Base-by-base conservation (phyloP, 129 eudicot species). In the Lonicera japonica region DNA sequence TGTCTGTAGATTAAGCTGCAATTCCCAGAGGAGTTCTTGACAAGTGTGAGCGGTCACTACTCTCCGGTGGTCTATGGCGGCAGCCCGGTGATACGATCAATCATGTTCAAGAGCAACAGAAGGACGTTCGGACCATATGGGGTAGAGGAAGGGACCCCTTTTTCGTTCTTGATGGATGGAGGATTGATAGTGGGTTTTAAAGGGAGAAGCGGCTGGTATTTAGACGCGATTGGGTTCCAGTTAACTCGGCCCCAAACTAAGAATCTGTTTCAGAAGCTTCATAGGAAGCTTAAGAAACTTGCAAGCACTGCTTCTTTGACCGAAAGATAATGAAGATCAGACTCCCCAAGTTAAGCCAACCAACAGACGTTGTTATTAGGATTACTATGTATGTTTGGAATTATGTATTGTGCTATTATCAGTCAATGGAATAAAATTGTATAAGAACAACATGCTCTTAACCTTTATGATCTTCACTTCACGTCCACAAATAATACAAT, bases 81-180 rank as follows among this genome's bases (percentile, higher is more conserved):
- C 21, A 59, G 77, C 48, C 81, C 85, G 0, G 94, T 88, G 58
- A 80, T 88, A 38, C 58, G 83, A 12, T 85, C 94, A 7, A 74
- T 88, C 56, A 84, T 76, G 4, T 77, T 85, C 5, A 82, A 70
- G 76, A 88, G 73, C 70, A 88, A 88, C 70, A 25, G 53, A 22
- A 78, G 87, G 61, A 85, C 75, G 0, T 85, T 71, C 58, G 96
- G 94, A 8, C 85, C 96, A 0, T 88, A 63, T 57, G 96, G 96
- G 17, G 83, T 79, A 6, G 90, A 88, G 73, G 82, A 75, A 65
- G 96, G 87, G 36, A 85, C 87, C 0, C 97, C 90, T 0, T 86
- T 89, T 25, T 62, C 58, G 17, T 71, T 76, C 36, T 68, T 73
- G 16, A 47, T 81, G 56, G 81, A 78, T 10, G 84, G 86, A 24